phyloP scores from a whole-genome alignment of 2,329 filamentous ascomycete species.

The Tolypocladium album region DNA sequence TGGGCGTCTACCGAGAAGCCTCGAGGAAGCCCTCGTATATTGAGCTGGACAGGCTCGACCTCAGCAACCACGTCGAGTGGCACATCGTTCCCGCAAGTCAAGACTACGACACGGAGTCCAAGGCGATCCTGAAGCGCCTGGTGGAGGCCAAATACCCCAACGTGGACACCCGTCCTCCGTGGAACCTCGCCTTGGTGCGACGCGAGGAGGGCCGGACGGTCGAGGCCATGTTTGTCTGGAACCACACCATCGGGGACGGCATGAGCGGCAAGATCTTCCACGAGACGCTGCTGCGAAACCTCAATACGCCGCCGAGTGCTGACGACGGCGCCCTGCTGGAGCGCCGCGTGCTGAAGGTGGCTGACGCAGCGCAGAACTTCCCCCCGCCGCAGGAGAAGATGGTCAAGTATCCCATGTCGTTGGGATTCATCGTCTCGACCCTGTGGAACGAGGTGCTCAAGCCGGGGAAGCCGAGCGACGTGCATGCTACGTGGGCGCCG shows the following conservation, averaged over 20 bases:
- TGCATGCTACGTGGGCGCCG: neutral
- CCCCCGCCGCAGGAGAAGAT: neutral
- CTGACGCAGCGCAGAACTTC: neutral
- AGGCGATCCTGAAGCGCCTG: neutral
- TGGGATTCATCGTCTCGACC: neutral
- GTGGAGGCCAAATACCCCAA: neutral
- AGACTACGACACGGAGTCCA: neutral
- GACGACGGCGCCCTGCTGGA: neutral
- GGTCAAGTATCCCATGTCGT: neutral
- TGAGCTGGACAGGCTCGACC: neutral
- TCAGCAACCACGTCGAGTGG: neutral
- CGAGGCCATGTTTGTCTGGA: constrained; percentile 8
- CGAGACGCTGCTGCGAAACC: constrained; percentile 3
- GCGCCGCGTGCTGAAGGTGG: neutral
- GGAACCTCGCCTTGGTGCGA: neutral
- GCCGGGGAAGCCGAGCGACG: neutral
- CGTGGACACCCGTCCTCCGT: neutral
- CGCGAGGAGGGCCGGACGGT: neutral
- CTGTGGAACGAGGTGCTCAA: neutral
- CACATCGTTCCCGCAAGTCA: neutral
- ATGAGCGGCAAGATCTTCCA: constrained; percentile 12
- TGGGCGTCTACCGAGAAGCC: neutral
- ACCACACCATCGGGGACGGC: constrained; percentile 8
- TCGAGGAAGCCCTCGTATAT: neutral
- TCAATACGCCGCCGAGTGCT: neutral